Base-by-base conservation (phyloP, 2,329 filamentous ascomycete species). In the Akanthomyces lecanii region DNA sequence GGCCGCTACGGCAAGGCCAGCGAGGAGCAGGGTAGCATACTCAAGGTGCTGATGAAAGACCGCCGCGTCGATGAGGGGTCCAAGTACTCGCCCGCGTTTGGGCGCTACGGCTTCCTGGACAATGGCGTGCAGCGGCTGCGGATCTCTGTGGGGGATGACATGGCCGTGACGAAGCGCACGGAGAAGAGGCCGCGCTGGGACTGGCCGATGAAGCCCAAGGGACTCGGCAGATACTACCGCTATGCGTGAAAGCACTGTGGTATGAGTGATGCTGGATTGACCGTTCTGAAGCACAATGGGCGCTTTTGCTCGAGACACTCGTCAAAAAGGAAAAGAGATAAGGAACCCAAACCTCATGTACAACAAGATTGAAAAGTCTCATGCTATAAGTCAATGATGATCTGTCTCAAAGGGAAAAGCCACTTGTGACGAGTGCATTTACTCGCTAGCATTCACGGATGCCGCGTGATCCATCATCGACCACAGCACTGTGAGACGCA, bases 1-100 rank as follows among this genome's bases (percentile, higher is more conserved):
- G 89, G 89, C 7, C 81, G 80, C 56, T 76, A 78, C 48, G 85
- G 82, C 0, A 75, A 76, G 1, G 85, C 84, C 2, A 83, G 14
- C 51, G 11, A 53, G 51, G 51, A 86, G 69, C 73, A 77, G 42
- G 87, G 85, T n/a, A 78, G 76, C 45, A 81, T 90, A 18, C 76
- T 91, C 66, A 91, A 91, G 78, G 85, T 86, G 69, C 75, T 93
- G 69, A 86, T 87, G 81, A 82, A 79, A 58, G 87, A 92, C 73
- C 81, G 90, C 23, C 81, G 89, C 62, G 88, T 92, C 7, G 89
- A 93, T 70, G 66, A 72, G n/a, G 89, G 89, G 0, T 78, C 78
- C 40, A 89, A 85, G 71, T 91, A 85, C 72, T 84, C 82, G 64
- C 89, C 89, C 14, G 80, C 90, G 10, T 92, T 92, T 78, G 89